These are phyloP conservation scores for Globisporangium recalcitrans DNA, from an alignment of 352 stramenopile species.

Conservation along the genomic window DNA sequence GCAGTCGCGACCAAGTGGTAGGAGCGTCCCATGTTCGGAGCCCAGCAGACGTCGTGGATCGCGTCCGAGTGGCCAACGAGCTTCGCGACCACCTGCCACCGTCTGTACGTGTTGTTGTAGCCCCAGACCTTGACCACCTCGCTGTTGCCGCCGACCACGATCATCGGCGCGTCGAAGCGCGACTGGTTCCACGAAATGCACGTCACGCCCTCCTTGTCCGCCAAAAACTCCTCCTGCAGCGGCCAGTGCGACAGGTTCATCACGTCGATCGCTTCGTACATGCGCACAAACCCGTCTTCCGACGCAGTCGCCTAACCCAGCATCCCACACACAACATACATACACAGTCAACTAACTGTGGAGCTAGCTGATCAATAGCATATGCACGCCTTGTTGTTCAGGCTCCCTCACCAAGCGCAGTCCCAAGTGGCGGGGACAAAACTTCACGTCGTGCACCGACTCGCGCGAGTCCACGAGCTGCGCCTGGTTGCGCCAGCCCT, in stretches of 20 bases:
- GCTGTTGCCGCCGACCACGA: slow-evolving; percentile 90
- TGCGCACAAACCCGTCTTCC: slow-evolving; percentile 92
- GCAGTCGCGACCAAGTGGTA: slow-evolving; percentile 92
- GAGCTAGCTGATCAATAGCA: too few relatives aligned
- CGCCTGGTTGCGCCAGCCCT: slow-evolving; percentile 80
- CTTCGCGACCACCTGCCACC: slow-evolving; percentile 83
- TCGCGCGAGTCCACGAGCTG: slow-evolving; percentile 90
- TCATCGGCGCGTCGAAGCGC: slow-evolving; percentile 93
- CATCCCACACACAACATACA: neutral
- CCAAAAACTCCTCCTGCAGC: slow-evolving; percentile 83
- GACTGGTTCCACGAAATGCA: slow-evolving; percentile 94
- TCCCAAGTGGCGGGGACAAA: slow-evolving; percentile 91
- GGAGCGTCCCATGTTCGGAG: slow-evolving; percentile 91
- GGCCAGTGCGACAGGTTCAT: slow-evolving; percentile 96
- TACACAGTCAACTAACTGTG: neutral
- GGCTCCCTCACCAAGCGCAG: slow-evolving; percentile 66
- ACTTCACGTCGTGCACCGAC: slow-evolving; percentile 94
- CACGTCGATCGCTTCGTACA: slow-evolving; percentile 94
- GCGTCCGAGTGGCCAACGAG: slow-evolving; percentile 81
- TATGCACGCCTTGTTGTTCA: too few relatives aligned
- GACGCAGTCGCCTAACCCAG: slow-evolving; percentile 83
- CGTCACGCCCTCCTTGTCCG: slow-evolving; percentile 82
- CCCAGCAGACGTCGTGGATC: slow-evolving; percentile 95
- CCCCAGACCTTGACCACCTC: slow-evolving; percentile 88
- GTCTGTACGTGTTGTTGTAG: slow-evolving; percentile 85